Evolutionary conservation across 2,329 filamentous ascomycete genomes (phyloP).

Genomic region (Ophiostoma angusticollis): DNA sequence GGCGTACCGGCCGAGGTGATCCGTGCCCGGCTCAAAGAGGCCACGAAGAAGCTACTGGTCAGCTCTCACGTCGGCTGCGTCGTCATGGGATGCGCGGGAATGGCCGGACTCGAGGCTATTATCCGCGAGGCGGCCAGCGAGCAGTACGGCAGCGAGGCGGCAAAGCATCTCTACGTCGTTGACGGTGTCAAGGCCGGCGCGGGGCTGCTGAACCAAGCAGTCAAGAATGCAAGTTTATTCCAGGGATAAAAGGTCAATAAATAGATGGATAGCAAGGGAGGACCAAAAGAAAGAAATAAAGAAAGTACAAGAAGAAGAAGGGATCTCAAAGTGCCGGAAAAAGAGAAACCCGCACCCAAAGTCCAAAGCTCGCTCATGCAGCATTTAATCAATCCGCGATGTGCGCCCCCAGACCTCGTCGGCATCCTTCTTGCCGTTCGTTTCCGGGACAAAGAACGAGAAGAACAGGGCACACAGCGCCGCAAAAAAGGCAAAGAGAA

Average conservation of each 20-base stretch:
- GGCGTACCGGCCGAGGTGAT: conserved; percentile 53
- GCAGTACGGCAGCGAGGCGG: conserved; percentile 43
- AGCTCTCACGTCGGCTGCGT: conserved; percentile 50
- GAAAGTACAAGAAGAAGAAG: no score
- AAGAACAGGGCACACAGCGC: conserved; percentile 60
- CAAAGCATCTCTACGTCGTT: conserved; percentile 51
- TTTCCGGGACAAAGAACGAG: conserved; percentile 66
- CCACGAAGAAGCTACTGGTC: conserved; percentile 52
- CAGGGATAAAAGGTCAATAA: no score
- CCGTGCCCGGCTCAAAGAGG: conserved; percentile 50
- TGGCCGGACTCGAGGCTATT: conserved; percentile 71
- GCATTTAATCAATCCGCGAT: conserved; percentile 35
- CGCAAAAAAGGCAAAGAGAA: conserved; percentile 73
- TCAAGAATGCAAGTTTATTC: conserved; percentile 31
- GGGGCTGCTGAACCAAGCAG: conserved; percentile 44
- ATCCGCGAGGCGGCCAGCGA: conserved; percentile 58
- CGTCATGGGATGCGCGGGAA: conserved; percentile 80
- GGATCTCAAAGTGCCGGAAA: no score
- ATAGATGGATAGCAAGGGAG: not conserved
- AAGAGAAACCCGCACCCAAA: no score
- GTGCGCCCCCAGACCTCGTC: conserved; percentile 85
- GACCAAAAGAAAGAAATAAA: not conserved
- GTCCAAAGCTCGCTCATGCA: no score
- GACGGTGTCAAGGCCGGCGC: conserved; percentile 68
- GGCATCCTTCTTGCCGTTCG: conserved; percentile 66